A percentile compares a stretch with the other conserved stretches of the same genome.
Evolutionary conservation across 2,329 filamentous ascomycete species (phyloP).

Genomic region (Xylaria sp.): DNA sequence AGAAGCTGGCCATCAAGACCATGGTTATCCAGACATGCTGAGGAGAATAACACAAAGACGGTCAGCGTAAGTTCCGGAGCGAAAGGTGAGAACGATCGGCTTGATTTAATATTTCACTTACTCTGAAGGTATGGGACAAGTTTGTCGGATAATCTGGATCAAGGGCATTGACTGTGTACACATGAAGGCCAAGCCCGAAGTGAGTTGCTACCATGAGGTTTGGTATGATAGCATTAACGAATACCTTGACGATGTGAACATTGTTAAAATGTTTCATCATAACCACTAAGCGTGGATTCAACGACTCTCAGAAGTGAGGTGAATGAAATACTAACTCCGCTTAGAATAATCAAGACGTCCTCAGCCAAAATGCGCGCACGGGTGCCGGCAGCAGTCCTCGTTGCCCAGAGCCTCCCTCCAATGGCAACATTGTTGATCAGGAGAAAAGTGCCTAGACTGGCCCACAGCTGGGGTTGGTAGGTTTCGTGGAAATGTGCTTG

Average conservation of each 20-base stretch:
- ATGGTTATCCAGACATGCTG: slow-evolving; percentile 39
- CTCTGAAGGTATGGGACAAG: slow-evolving; percentile 34
- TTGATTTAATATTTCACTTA: slow-evolving; percentile 14
- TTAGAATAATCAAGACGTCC: slow-evolving; percentile 32
- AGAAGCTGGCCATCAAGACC: slow-evolving; percentile 37
- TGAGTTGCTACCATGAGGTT: slow-evolving; percentile 37
- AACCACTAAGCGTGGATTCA: not conserved
- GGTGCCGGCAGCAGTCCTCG: slow-evolving; percentile 28
- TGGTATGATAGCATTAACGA: slow-evolving; percentile 36
- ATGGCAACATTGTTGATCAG: slow-evolving; percentile 33
- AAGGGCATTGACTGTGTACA: slow-evolving; percentile 28
- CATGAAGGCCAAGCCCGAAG: slow-evolving; percentile 35
- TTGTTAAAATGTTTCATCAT: not conserved
- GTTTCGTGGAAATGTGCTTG: slow-evolving; percentile 27
- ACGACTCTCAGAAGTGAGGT: not conserved
- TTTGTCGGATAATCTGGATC: slow-evolving; percentile 33
- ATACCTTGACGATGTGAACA: slow-evolving; percentile 20
- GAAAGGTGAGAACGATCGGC: not conserved
- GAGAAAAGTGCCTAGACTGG: slow-evolving; percentile 32
- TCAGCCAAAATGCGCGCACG: slow-evolving; percentile 32
- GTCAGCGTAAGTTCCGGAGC: not conserved
- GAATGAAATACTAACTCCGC: slow-evolving; percentile 29
- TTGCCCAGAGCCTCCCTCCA: slow-evolving; percentile 33
- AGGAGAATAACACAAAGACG: not conserved
- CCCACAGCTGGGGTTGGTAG: slow-evolving; percentile 33